Evolutionary conservation across 139 green algal species (phyloP).

Genomic region (Astrephomene gubernaculifera): DNA sequence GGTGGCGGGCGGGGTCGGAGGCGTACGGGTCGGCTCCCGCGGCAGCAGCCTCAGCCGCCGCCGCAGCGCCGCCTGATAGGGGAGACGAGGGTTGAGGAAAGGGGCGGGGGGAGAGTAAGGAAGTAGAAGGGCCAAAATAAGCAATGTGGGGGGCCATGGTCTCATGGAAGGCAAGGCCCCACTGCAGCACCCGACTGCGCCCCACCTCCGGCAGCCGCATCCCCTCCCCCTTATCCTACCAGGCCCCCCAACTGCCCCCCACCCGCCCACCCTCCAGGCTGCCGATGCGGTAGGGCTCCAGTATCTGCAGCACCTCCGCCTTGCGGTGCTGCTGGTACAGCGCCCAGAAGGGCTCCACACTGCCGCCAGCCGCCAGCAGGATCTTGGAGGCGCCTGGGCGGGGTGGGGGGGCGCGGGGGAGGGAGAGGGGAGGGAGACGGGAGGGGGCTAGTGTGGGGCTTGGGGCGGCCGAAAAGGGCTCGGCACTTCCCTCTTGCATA

Average conservation of each 20-base stretch:
- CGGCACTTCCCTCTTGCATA: too few species aligned
- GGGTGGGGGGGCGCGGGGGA: too few species aligned
- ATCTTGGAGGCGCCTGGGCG: constrained; percentile 68
- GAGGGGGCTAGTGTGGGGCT: too few species aligned
- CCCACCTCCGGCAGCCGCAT: not conserved
- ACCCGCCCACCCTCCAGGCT: constrained; percentile 64
- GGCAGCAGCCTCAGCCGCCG: constrained; percentile 13
- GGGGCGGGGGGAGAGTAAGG: too few species aligned
- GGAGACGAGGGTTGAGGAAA: not conserved
- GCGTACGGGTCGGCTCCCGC: constrained; percentile 75
- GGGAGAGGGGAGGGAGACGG: too few species aligned
- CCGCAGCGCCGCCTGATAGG: constrained; percentile 35
- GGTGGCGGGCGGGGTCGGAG: constrained; percentile 79
- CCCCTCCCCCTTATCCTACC: not conserved
- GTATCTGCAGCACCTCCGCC: constrained; percentile 70
- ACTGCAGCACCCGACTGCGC: not conserved
- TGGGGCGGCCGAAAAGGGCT: too few species aligned
- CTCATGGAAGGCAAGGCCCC: too few species aligned
- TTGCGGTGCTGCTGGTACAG: constrained; percentile 91
- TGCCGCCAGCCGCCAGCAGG: constrained; percentile 86
- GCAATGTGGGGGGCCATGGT: too few species aligned
- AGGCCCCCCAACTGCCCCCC: not conserved
- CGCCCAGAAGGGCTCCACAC: constrained; percentile 91
- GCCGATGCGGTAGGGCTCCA: constrained; percentile 86
- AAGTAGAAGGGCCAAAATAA: too few species aligned